Base-by-base conservation (phyloP, 2,329 filamentous ascomycete species). In the Huntiella abstrusa region DNA sequence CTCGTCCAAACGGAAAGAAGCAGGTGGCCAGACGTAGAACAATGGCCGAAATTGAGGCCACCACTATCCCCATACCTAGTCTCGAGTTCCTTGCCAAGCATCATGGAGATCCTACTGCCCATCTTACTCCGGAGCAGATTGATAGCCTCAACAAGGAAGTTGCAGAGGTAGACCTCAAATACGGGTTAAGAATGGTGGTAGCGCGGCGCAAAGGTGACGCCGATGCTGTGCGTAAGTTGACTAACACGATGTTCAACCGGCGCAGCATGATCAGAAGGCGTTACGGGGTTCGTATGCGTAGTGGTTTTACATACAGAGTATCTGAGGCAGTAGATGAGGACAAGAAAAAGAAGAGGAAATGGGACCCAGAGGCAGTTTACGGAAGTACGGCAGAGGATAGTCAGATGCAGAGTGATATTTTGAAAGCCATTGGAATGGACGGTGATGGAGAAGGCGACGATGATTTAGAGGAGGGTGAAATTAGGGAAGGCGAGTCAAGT, bases 231-330 rank as follows among this genome's bases (percentile, higher is more conserved):
- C 60, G 63, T 0, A 64, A 60, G 7, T 53, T 74, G 1, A 66
- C 66, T 36, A 75, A 74, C 51, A 64, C 64, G 3, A 71, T 69
- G 52, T 67, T 67, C 38, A 73, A 69, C 3, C 72, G 70, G 48
- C 70, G 73, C 54, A 73, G 68, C 45, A 63, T 63, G n/a, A 68
- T 72, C 3, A 65, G 72, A 10, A 75, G 72, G 54, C 73, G 66
- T 50, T 75, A 68, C 50, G 71, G 71, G n/a, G 69, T 76, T 32
- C 63, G 64, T 1, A 60, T 75, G 11, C 64, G 17, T 8, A 41
- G 6, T 5, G 39, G 38, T 28, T 28, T 28, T 10, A 28, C 22
- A 28, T 28, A 28, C 22, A 7, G 22, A 28, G 22, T 28, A 7
- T 3, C 22, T 7, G 22, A 28, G 7, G 22, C 22, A 4, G 8